These are phyloP conservation scores for Arthrobotrys sinensis DNA, from an alignment of 2,329 filamentous ascomycete species.

Conservation along the genomic window DNA sequence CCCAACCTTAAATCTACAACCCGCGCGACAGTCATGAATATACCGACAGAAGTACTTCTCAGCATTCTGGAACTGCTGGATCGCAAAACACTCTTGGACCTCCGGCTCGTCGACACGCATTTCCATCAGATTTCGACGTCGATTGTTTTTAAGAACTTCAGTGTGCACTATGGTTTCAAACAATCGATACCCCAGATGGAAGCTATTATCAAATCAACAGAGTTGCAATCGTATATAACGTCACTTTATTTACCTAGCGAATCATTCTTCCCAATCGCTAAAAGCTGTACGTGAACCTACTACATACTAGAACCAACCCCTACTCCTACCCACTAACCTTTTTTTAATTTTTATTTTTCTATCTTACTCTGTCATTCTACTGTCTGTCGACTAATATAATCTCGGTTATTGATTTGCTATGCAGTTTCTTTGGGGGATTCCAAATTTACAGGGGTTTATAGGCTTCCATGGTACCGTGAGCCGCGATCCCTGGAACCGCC, in stretches of 20 bases:
- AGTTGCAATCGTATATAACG: neutral
- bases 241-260: neutral
- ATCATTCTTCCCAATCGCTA: neutral
- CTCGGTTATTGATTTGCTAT: no score
- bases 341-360: neutral
- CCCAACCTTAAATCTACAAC: no score
- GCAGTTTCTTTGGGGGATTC: neutral
- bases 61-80: neutral
- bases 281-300: no score
- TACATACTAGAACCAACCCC: no score
- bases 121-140: neutral
- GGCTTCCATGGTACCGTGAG: neutral
- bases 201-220: neutral
- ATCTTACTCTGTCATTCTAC: neutral
- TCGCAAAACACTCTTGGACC: neutral
- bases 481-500: neutral
- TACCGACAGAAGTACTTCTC: neutral
- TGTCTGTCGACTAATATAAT: no score
- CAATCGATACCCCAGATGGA: neutral
- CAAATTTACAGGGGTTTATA: neutral
- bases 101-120: neutral
- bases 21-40: no score
- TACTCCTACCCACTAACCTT: no score
- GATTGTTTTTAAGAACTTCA: neutral
- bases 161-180: neutral